phyloP scores from a whole-genome alignment of 352 stramenopile genomes.

The Phytophthora pluvialis region DNA sequence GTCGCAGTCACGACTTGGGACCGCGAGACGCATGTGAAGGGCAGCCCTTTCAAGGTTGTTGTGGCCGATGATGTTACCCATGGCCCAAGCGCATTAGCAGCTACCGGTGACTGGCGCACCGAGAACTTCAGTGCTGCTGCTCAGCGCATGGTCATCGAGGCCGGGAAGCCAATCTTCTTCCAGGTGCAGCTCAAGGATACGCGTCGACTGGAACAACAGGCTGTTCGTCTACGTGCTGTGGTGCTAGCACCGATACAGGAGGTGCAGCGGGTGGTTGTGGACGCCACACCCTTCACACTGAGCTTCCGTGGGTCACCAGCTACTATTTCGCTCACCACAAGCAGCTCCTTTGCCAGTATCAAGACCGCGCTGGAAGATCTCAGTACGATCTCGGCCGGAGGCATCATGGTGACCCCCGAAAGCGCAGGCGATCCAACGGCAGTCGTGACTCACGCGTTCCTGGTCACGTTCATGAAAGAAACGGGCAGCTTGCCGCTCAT shows the following conservation, averaged over 20 bases:
- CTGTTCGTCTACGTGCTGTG: slow-evolving; percentile 63
- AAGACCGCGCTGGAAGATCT: slow-evolving; percentile 77
- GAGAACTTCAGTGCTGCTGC: slow-evolving; percentile 58
- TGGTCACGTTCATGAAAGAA: slow-evolving; percentile 76
- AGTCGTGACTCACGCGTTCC: slow-evolving; percentile 45
- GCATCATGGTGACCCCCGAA: slow-evolving; percentile 74
- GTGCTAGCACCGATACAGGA: slow-evolving; percentile 50
- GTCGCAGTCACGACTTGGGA: slow-evolving; percentile 87
- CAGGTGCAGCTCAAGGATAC: slow-evolving; percentile 93
- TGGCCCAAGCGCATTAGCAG: slow-evolving; percentile 75
- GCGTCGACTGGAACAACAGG: slow-evolving; percentile 71
- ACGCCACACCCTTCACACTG: slow-evolving; percentile 46
- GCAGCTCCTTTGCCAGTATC: slow-evolving; percentile 51
- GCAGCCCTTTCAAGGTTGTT: slow-evolving; percentile 88
- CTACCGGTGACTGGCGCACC: slow-evolving; percentile 74
- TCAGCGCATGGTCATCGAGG: slow-evolving; percentile 59
- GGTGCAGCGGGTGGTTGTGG: slow-evolving; percentile 66
- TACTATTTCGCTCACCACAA: slow-evolving; percentile 37
- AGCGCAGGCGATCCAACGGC: slow-evolving; percentile 40
- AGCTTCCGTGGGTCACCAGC: slow-evolving; percentile 65
- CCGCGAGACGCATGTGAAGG: slow-evolving; percentile 75
- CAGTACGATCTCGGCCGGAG: slow-evolving; percentile 78
- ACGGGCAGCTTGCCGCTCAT: slow-evolving; percentile 54
- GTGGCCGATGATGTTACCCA: slow-evolving; percentile 79
- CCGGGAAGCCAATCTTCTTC: slow-evolving; percentile 69